These are phyloP conservation scores for Paracamarosporium sp. DNA, from an alignment of 2,329 filamentous ascomycete species.

Conservation along the genomic window DNA sequence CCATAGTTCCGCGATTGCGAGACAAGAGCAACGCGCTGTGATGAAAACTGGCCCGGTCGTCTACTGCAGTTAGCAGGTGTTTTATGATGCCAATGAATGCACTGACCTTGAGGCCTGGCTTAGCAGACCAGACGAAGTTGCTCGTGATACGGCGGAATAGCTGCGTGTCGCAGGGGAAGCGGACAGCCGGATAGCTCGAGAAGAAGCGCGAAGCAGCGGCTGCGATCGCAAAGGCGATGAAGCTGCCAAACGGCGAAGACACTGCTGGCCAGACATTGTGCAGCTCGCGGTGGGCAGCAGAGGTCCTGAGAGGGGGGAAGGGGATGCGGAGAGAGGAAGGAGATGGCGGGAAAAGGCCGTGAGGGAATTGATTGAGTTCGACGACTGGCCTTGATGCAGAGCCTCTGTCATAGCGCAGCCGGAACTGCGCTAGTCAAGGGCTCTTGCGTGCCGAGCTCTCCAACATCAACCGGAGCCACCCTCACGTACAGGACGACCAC, in stretches of 20 bases:
- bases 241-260: slow-evolving; percentile 44
- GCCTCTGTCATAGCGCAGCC: slow-evolving; percentile 34
- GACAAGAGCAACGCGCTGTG: slow-evolving; percentile 32
- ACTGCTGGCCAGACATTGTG: slow-evolving; percentile 47
- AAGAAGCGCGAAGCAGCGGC: slow-evolving; percentile 37
- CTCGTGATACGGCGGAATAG: slow-evolving; percentile 43
- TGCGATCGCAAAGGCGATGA: slow-evolving; percentile 35
- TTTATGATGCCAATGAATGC: slow-evolving; percentile 15
- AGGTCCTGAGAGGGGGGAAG: slow-evolving; percentile 7
- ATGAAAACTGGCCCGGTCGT: slow-evolving; percentile 35
- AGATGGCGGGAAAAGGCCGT: slow-evolving; percentile 11
- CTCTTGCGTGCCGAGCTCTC: slow-evolving; percentile 32
- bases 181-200: slow-evolving; percentile 29
- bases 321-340: slow-evolving; percentile 5
- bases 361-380: slow-evolving; percentile 37
- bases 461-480: slow-evolving; percentile 29
- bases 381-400: slow-evolving; percentile 16
- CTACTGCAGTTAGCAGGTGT: slow-evolving; percentile 27
- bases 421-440: slow-evolving; percentile 16
- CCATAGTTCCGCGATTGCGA: slow-evolving; percentile 46
- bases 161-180: slow-evolving; percentile 32
- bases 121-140: slow-evolving; percentile 42
- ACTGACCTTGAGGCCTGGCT: slow-evolving; percentile 37
- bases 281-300: slow-evolving; percentile 10
- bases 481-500: slow-evolving; percentile 24